A percentile compares a stretch with the other conserved stretches of the same genome.
Conservation (phyloP, 192 early-diverging fungal species). For the Rhizoclosmatium sp. region DNA sequence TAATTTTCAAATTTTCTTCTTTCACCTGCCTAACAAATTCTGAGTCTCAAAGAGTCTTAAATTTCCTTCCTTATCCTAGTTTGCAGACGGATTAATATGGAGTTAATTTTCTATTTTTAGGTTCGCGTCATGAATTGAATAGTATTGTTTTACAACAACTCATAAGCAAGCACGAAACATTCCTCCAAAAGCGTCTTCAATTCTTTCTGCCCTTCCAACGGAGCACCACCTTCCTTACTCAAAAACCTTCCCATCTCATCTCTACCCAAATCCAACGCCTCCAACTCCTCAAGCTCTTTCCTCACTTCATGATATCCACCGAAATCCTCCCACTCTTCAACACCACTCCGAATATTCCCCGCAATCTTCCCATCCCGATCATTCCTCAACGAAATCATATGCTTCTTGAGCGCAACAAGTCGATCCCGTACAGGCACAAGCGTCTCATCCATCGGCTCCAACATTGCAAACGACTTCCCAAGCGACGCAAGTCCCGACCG, state of each 20-base stretch:
- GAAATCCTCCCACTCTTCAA: conserved; percentile 7
- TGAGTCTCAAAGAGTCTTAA: too few relatives aligned
- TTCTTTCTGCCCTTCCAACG: conserved; percentile 17
- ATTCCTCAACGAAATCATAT: conserved; percentile 19
- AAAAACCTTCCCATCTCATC: conserved; percentile 39
- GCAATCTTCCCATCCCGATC: background rate
- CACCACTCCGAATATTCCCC: conserved; percentile 6
- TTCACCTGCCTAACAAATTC: too few relatives aligned
- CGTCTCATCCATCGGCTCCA: conserved; percentile 31
- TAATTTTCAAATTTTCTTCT: too few relatives aligned
- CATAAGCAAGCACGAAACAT: conserved; percentile 38
- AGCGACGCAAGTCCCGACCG: conserved; percentile 21
- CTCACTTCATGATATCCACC: conserved; percentile 12
- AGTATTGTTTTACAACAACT: conserved; percentile 26
- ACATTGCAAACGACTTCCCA: background rate
- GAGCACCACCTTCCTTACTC: conserved; percentile 35
- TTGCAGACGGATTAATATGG: too few relatives aligned
- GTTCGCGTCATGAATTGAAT: too few relatives aligned
- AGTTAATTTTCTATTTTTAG: too few relatives aligned
- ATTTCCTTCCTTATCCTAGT: too few relatives aligned
- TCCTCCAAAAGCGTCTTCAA: conserved; percentile 40
- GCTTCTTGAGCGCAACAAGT: conserved; percentile 14
- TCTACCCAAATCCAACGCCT: conserved; percentile 30
- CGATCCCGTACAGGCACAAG: conserved; percentile 20
- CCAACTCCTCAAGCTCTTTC: conserved; percentile 26